Conservation (phyloP, 2,329 filamentous ascomycete genomes). For the Fusarium abutilonis region DNA sequence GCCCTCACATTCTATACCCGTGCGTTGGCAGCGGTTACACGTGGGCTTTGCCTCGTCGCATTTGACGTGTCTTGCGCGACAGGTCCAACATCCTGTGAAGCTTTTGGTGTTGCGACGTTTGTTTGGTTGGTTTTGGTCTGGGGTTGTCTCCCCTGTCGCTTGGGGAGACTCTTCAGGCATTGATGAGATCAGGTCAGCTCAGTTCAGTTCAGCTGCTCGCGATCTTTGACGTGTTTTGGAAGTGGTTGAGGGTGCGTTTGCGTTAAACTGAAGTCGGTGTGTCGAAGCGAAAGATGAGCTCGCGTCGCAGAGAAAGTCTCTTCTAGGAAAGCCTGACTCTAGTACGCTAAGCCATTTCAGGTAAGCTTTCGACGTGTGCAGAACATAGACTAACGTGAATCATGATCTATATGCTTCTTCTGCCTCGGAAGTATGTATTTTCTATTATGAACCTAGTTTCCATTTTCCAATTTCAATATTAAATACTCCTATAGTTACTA, state of each 20-base stretch:
- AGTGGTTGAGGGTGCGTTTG: no score
- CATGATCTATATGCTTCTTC: no score
- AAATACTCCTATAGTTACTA: no score
- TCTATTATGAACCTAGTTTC: no score
- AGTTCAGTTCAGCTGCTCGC: no score
- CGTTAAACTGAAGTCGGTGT: background rate
- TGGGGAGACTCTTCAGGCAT: conserved; percentile 29
- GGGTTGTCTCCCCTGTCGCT: conserved; percentile 3
- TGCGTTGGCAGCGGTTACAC: conserved; percentile 36
- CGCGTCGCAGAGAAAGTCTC: conserved; percentile 1
- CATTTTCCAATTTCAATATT: no score
- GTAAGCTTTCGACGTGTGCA: background rate
- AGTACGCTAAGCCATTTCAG: background rate
- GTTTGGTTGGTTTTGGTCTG: conserved; percentile 17
- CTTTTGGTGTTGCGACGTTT: conserved; percentile 41
- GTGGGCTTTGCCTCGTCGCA: conserved; percentile 37
- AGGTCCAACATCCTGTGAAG: conserved; percentile 44
- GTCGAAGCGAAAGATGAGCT: conserved; percentile 9
- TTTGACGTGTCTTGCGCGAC: conserved; percentile 43
- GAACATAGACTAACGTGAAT: no score
- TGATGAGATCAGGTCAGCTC: background rate
- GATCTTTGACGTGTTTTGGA: no score
- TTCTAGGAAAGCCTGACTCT: background rate
- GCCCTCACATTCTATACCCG: conserved; percentile 36
- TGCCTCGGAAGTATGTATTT: no score